phyloP scores from a whole-genome alignment of 2,329 filamentous ascomycete species.

The Hypoxylon sp. region DNA sequence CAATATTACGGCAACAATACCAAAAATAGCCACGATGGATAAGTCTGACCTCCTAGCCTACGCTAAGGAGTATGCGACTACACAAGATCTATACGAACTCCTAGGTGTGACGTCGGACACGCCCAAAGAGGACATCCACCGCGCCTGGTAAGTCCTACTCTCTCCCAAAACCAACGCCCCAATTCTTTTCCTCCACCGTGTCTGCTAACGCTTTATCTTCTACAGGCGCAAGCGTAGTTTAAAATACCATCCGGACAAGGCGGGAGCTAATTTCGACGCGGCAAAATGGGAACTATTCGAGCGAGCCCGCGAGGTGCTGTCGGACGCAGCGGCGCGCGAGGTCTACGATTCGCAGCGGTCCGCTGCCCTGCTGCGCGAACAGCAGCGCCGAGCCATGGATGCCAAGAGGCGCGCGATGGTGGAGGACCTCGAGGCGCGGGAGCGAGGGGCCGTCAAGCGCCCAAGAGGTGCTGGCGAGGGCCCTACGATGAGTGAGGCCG shows the following conservation, averaged over 20 bases:
- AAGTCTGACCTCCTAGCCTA: conserved; percentile 65
- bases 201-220: conserved; percentile 4
- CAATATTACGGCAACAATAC: background rate
- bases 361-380: conserved; percentile 77
- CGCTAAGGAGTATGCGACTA: conserved; percentile 72
- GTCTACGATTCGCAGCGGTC: conserved; percentile 81
- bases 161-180: background rate
- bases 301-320: conserved; percentile 87
- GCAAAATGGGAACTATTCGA: conserved; percentile 89
- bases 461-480: conserved; percentile 65
- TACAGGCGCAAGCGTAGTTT: conserved; percentile 76
- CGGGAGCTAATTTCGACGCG: conserved; percentile 79
- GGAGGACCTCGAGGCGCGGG: conserved; percentile 86
- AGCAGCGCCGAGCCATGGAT: conserved; percentile 81
- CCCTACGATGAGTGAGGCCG: conserved; percentile 45
- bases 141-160: conserved; percentile 70
- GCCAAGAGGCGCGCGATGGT: conserved; percentile 81
- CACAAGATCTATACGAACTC: conserved; percentile 83
- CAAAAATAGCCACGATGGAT: conserved; percentile 44
- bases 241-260: conserved; percentile 96
- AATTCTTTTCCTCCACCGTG: background rate
- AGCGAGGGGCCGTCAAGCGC: conserved; percentile 73
- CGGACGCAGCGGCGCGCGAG: conserved; percentile 76
- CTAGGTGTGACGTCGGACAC: conserved; percentile 77
- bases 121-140: conserved; percentile 80